Base-by-base conservation (phyloP, 148 eudicot species). In the Fallopia convolvulus region DNA sequence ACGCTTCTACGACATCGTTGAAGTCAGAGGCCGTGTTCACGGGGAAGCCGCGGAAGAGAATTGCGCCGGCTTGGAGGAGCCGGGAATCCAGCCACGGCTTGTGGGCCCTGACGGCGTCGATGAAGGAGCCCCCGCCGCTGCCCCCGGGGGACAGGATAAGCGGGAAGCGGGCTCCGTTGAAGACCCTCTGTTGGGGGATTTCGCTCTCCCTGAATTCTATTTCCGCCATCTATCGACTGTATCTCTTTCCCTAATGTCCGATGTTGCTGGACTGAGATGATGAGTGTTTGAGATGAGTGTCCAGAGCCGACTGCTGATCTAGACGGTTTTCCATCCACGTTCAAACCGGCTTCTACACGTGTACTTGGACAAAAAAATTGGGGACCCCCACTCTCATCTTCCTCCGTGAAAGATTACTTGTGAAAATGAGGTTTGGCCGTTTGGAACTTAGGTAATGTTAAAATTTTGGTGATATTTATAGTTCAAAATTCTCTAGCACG, bases 1-100 rank as follows among this genome's bases (percentile, higher is more conserved):
- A 94, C 17, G 92, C 90, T 55, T 88, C 95, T 8, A 94, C 98
- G 80, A 92, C 92, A 79, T 89, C 92, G 86, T 92, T 94, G 80
- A 94, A 94, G 55, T 90, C 90, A 0, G 82, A 72, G 30, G 97
- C 86, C 6, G 89, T 75, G 2, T 56, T 44, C 0, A 89, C 81
- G 0, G 83, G 82, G 73, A 89, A 92, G 2, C 92, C 95, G 17
- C 95, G 84, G 70, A 94, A 87, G 3, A 92, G 76, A 74, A 94
- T 74, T 8, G 95, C 97, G 21, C 97, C 94, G 21, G 83, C 68
- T 39, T 76, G 75, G 44, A 81, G 83, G 17, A 94, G 88, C 47
- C 84, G 85, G 48, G 90, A 84, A 15, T 85, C 75, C 0, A 92
- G 87, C 90, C 89, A 88, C 10, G 84, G 63, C 82, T 88, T 90